Evolutionary conservation across 345 rosid species (phyloP).

Genomic region (Aquilaria malaccensis): DNA sequence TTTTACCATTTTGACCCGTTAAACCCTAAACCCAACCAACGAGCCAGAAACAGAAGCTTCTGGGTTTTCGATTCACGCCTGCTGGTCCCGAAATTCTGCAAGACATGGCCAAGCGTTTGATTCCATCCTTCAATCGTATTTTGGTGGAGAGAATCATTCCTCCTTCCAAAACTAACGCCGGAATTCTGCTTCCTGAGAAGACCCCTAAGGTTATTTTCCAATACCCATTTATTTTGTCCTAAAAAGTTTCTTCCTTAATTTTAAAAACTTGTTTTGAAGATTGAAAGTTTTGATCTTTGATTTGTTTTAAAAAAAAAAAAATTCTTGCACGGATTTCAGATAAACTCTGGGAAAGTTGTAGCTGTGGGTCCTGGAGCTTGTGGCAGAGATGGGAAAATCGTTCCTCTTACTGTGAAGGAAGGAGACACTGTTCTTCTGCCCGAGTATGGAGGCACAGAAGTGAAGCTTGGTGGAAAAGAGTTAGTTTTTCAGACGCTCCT

Average conservation of each 20-base stretch:
- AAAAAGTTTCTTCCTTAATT: neutral
- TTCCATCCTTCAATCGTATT: conserved; percentile 68
- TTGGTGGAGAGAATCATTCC: conserved; percentile 65
- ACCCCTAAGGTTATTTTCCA: conserved; percentile 39
- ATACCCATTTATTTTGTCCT: neutral
- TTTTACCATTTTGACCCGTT: too few species aligned
- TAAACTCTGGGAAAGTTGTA: conserved; percentile 70
- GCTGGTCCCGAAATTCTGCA: too few species aligned
- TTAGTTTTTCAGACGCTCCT: conserved; percentile 16
- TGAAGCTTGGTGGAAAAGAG: conserved; percentile 78
- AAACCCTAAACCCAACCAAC: too few species aligned
- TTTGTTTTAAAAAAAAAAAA: neutral
- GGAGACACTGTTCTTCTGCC: conserved; percentile 79
- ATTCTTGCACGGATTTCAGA: conserved; percentile 23
- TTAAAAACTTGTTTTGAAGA: neutral
- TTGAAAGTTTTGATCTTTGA: neutral
- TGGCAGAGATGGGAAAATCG: conserved; percentile 47
- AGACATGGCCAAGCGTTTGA: conserved; percentile 75
- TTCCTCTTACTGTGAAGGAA: conserved; percentile 66
- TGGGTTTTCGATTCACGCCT: too few species aligned
- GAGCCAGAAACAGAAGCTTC: too few species aligned
- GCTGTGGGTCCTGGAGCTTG: conserved; percentile 74
- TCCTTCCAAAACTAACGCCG: conserved; percentile 61
- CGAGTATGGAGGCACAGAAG: conserved; percentile 67
- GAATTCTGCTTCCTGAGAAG: conserved; percentile 66